Evolutionary conservation across 148 eudicot species (phyloP), one percentile per base, ranked within the genome.

Genomic region (Fagopyrum homotropicum): DNA sequence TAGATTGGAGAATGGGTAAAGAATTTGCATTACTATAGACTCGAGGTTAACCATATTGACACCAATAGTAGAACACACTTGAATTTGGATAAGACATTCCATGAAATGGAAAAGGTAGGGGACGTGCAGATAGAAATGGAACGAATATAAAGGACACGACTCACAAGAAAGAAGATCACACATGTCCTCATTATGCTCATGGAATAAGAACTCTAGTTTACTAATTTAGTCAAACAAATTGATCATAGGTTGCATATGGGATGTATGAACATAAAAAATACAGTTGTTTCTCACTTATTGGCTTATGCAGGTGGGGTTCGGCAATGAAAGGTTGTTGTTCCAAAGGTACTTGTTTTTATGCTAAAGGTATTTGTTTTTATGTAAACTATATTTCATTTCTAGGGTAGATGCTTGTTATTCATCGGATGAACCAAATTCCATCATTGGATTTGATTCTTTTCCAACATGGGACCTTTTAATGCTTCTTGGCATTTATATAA

Each of bases 271-370:
- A 63, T 45, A 0, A 66, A 6, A 61, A 15, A 35, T 26, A 35
- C 6, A 12, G 35, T 40, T 66, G 9, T 40, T 12, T 1, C 47
- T 66, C 46, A 35, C 47, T 66, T 5, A 15, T 76, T 69, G 64
- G 50, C 77, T 72, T 77, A 74, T 78, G 35, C 80, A 96, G 98
- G 78, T 89, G 97, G 97, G 89, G 85, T 63, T 79, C 96, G 45
- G 84, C 93, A 69, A 96, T 93, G 84, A 86, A 96, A 92, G 83
- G 98, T 96, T 82, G 90, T 98, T 76, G 99, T 85, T 83, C 98
- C 99, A 45, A 96, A 96, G 80, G 99, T 87, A 22, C 26, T 22
- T 22, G 26, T 22, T 22, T 22, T 22, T 22, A 0, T 22, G 26
- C 0, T 98, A 96, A 80, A 86, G 85, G 99, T 96, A 89, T 45